phyloP scores from a whole-genome alignment of 768 basidiomycete genomes.

The Collybia nuda region DNA sequence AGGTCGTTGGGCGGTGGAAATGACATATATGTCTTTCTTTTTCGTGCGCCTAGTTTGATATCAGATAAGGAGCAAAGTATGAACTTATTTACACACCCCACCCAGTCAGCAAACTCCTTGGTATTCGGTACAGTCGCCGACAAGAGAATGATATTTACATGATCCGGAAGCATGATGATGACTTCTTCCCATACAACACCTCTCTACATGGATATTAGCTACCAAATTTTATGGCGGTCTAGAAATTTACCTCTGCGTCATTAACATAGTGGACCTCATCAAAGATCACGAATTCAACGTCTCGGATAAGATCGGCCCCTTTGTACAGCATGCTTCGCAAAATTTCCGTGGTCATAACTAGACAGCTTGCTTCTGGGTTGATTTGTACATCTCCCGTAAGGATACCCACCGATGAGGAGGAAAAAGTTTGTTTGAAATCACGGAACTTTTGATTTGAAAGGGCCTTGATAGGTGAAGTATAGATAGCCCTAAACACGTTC shows the following conservation, averaged over 20 bases:
- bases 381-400: constrained; percentile 99
- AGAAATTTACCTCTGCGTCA: constrained; percentile 80
- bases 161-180: constrained; percentile 99
- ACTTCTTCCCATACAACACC: constrained; percentile 99
- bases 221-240: background rate
- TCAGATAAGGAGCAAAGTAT: background rate
- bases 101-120: constrained; percentile 98
- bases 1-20: constrained; percentile 93
- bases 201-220: constrained; percentile 49
- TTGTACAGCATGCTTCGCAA: constrained; percentile 98
- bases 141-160: constrained; percentile 95
- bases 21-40: constrained; percentile 99
- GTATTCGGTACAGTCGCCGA: constrained; percentile 99
- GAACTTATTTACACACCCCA: constrained; percentile 65
- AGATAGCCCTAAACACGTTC: constrained; percentile 73
- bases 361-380: constrained; percentile 94
- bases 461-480: constrained; percentile 98
- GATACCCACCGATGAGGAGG: constrained; percentile 88
- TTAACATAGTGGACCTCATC: constrained; percentile 99
- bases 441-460: constrained; percentile 98
- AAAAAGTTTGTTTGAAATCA: constrained; percentile 97
- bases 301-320: constrained; percentile 96
- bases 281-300: constrained; percentile 99
- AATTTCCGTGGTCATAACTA: constrained; percentile 99
- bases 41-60: constrained; percentile 77